A percentile compares a stretch with the other conserved stretches of the same genome.
phyloP scores from a whole-genome alignment of 306 rosid genomes.

The Malus fusca region DNA sequence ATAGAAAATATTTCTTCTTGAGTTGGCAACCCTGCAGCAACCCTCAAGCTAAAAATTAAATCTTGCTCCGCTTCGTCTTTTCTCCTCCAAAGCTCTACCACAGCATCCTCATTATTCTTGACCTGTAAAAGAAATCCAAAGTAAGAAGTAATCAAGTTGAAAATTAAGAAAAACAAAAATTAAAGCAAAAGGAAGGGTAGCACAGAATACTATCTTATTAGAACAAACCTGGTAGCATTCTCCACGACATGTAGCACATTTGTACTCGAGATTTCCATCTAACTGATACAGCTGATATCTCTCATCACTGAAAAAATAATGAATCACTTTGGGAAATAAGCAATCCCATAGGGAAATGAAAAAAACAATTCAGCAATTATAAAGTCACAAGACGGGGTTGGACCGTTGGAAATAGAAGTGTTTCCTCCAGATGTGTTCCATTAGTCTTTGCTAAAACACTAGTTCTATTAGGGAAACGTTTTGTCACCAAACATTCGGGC shows the following conservation, averaged over 20 bases:
- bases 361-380: neutral
- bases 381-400: neutral
- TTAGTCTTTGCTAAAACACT: neutral
- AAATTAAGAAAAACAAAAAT: neutral
- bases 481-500: neutral
- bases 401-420: neutral
- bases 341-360: neutral
- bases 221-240: slow-evolving; percentile 82
- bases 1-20: slow-evolving; percentile 87
- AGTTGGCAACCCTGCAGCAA: slow-evolving; percentile 89
- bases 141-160: slow-evolving; percentile 10
- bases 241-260: slow-evolving; percentile 94
- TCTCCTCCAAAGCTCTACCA: slow-evolving; percentile 94
- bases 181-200: neutral
- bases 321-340: slow-evolving; percentile 12
- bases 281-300: slow-evolving; percentile 86
- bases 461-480: neutral
- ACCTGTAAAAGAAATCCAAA: slow-evolving; percentile 40
- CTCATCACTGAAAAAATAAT: slow-evolving; percentile 67
- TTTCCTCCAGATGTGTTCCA: neutral
- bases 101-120: slow-evolving; percentile 88
- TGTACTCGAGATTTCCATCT: slow-evolving; percentile 88
- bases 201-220: neutral
- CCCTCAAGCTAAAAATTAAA: slow-evolving; percentile 77
- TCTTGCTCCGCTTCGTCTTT: slow-evolving; percentile 67